Evolutionary conservation across 371 early-diverging fungal genomes (phyloP), one percentile per base, ranked within the genome.

Genomic region (Chytridiales sp.): DNA sequence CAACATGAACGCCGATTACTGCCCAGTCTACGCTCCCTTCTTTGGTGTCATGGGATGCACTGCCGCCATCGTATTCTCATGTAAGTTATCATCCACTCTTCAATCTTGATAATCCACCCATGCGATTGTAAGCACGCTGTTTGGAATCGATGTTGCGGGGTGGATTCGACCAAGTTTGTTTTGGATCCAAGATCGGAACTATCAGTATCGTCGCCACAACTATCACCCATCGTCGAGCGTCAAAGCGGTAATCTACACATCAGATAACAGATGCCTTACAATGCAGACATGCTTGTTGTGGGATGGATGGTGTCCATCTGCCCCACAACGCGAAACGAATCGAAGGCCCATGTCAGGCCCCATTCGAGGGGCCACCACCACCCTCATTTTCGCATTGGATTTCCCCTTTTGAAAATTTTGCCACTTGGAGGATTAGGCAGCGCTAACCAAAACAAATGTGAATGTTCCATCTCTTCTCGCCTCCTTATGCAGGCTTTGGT

Each of bases 41-140:
- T 95, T 98, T 73, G 94, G 93, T 67, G 87, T 94, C 59, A 88
- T 98, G 80, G 98, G 98, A 36, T 90, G 93, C 82, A 88, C 96
- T 35, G 88, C 92, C 40, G 94, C 97, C 63, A 93, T 94, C 53
- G 90, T 94, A 43, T 96, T 97, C 72, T 88, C 88, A 79, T 91
- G 98, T 96, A 90, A 86, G 91, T 87, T 17, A 5, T n/a, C n/a
- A n/a, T n/a, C n/a, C n/a, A n/a, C n/a, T 40, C 4, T 49, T 36
- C 6, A 47, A 0, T 5, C 31, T 38, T 38, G 38, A 38, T 38
- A 9, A 9, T 38, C 38, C 38, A 9, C 17, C n/a, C n/a, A n/a
- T 8, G 38, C 11, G 38, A 38, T 17, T 17, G 11, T 17, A 17
- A 38, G 8, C 38, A 9, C 11, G 38, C 38, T 8, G 8, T 38